Percentiles rank a stretch among this genome's conserved stretches.
These are phyloP conservation scores for Nigrospora oryzae DNA, from an alignment of 2,329 filamentous ascomycete species.

Conservation along the genomic window DNA sequence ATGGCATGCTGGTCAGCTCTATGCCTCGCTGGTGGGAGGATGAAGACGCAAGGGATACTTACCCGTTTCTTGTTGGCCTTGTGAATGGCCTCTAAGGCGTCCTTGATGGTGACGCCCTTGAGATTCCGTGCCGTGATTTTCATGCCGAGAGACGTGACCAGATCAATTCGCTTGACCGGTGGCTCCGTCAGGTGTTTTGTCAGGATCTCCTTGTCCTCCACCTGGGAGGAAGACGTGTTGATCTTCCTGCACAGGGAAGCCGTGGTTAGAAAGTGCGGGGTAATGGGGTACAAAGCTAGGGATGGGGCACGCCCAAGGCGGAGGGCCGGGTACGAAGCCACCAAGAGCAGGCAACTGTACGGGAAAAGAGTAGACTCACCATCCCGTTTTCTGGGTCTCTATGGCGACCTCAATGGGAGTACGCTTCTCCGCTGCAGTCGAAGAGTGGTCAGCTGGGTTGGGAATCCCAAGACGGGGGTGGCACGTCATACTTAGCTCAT, in stretches of 20 bases:
- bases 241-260: constrained; percentile 61
- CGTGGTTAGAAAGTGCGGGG: constrained; percentile 2
- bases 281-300: not conserved
- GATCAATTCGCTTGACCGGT: constrained; percentile 86
- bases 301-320: not conserved
- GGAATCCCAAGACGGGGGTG: not conserved
- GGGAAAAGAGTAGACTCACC: constrained; percentile 47
- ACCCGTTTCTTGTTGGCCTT: constrained; percentile 97
- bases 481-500: constrained; percentile 61
- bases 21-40: not conserved
- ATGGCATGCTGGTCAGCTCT: constrained; percentile 1
- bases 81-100: constrained; percentile 89
- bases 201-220: constrained; percentile 79
- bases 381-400: constrained; percentile 82
- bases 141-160: constrained; percentile 82
- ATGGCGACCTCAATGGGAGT: constrained; percentile 65
- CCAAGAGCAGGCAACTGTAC: not conserved
- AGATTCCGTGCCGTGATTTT: constrained; percentile 85
- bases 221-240: constrained; percentile 69
- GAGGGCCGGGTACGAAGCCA: too few species aligned
- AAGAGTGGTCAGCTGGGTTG: constrained; percentile 4
- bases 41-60: constrained; percentile 17
- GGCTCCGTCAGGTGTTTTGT: constrained; percentile 75
- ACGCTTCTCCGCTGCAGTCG: constrained; percentile 60
- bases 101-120: constrained; percentile 95